Conservation (phyloP, 306 rosid genomes). For the Cucurbita maxima region DNA sequence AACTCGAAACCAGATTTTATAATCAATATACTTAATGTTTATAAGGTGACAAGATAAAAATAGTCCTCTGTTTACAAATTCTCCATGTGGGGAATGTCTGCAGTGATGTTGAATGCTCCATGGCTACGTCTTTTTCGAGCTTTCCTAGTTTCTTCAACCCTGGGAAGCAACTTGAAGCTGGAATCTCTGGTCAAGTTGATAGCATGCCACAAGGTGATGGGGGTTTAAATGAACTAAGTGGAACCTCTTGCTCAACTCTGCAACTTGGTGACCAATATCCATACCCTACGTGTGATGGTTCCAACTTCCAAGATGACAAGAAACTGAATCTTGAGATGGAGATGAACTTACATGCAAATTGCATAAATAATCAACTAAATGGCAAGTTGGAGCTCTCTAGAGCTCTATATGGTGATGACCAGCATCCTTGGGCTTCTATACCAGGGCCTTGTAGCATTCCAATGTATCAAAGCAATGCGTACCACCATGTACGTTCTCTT, state of each 20-base stretch:
- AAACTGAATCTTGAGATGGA: conserved; percentile 41
- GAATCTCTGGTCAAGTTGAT: conserved; percentile 32
- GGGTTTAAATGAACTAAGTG: conserved; percentile 18
- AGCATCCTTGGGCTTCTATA: conserved; percentile 60
- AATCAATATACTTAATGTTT: not conserved
- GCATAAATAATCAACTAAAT: conserved; percentile 44
- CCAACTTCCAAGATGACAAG: conserved; percentile 31
- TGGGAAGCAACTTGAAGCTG: conserved; percentile 28
- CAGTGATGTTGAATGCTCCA: conserved; percentile 73
- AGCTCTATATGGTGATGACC: conserved; percentile 6
- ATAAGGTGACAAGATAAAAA: not conserved
- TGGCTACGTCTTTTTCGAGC: conserved; percentile 38
- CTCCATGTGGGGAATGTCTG: not conserved
- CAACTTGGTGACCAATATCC: conserved; percentile 54
- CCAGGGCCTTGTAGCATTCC: conserved; percentile 47
- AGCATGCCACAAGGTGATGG: conserved; percentile 16
- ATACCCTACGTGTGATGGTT: conserved; percentile 50
- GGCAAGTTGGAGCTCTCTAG: conserved; percentile 37
- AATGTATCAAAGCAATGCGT: conserved; percentile 10
- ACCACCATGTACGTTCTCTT: conserved; percentile 7
- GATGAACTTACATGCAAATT: conserved; percentile 45
- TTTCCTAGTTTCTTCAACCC: conserved; percentile 32
- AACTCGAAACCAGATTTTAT: not conserved
- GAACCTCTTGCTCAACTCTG: conserved; percentile 36
- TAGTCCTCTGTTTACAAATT: not conserved